Conservation (phyloP, 495 filamentous ascomycete species). For the Trichoderma gamsii region DNA sequence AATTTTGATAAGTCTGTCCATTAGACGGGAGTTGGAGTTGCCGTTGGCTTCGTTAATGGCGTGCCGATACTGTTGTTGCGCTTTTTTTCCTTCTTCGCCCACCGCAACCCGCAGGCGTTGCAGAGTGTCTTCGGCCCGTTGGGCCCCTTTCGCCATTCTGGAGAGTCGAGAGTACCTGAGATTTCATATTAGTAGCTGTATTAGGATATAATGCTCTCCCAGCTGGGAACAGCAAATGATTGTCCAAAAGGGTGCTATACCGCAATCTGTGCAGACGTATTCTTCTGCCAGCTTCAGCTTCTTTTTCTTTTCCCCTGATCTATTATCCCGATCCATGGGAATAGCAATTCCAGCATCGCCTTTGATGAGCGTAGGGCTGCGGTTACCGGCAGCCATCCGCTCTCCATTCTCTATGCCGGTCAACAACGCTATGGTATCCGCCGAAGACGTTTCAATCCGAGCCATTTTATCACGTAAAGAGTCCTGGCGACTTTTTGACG, state of each 20-base stretch:
- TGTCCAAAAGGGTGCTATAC: constrained; percentile 31
- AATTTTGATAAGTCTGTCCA: not conserved
- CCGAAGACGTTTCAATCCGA: constrained; percentile 60
- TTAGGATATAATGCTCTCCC: not conserved
- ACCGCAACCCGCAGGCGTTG: constrained; percentile 89
- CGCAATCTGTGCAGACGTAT: constrained; percentile 95
- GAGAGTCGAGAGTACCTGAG: constrained; percentile 72
- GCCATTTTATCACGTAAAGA: constrained; percentile 73
- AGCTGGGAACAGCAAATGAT: not conserved
- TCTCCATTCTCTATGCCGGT: constrained; percentile 91
- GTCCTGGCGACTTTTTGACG: constrained; percentile 60
- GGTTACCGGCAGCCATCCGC: constrained; percentile 79
- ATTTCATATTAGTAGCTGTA: constrained; percentile 9
- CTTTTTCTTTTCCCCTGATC: constrained; percentile 73
- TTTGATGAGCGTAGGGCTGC: constrained; percentile 70
- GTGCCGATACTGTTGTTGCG: constrained; percentile 26
- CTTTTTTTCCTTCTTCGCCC: constrained; percentile 77
- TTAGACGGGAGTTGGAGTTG: not conserved
- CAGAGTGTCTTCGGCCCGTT: constrained; percentile 92
- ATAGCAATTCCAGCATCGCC: constrained; percentile 84
- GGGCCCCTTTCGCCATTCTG: constrained; percentile 95
- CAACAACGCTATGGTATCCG: constrained; percentile 88
- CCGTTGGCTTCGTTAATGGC: not conserved
- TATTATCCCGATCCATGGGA: constrained; percentile 62
- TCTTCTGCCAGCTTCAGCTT: constrained; percentile 86